These are phyloP conservation scores for Spongispora temasekensis DNA, from an alignment of 1,284 basidiomycete genomes.

Conservation along the genomic window DNA sequence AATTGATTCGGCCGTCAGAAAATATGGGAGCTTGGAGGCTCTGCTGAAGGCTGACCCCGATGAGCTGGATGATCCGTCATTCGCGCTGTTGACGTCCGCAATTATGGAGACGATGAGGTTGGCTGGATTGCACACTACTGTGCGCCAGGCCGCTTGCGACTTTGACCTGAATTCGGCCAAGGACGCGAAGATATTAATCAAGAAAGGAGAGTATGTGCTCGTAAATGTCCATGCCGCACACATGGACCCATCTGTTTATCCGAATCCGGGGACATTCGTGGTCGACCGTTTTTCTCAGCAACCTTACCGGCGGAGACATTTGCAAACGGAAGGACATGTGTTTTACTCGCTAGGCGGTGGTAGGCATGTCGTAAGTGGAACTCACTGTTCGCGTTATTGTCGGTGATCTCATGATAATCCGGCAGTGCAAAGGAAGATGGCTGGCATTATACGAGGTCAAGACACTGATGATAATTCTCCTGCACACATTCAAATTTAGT, in stretches of 20 bases:
- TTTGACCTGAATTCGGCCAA: conserved; percentile 18
- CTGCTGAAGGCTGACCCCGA: conserved; percentile 15
- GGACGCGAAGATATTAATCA: conserved; percentile 13
- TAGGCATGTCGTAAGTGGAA: conserved; percentile 21
- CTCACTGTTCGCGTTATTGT: not conserved
- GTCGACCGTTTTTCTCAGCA: conserved; percentile 26
- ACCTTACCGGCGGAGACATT: conserved; percentile 16
- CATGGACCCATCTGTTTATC: conserved; percentile 19
- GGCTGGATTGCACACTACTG: conserved; percentile 14
- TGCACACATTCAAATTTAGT: conserved; percentile 20
- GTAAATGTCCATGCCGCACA: conserved; percentile 22
- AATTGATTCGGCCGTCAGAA: conserved; percentile 20
- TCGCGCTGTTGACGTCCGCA: conserved; percentile 28
- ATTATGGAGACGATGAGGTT: conserved; percentile 32
- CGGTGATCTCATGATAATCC: not conserved
- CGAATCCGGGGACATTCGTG: conserved; percentile 14
- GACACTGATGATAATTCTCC: conserved; percentile 16
- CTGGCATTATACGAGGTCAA: conserved; percentile 29
- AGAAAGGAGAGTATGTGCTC: conserved; percentile 24
- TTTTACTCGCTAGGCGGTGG: conserved; percentile 27
- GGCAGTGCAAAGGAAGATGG: conserved; percentile 30
- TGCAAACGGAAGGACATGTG: conserved; percentile 20
- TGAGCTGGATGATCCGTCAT: conserved; percentile 19
- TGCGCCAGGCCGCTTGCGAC: conserved; percentile 20
- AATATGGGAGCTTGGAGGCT: conserved; percentile 11